These are phyloP conservation scores for Zygotorulaspora chibaensis DNA, from an alignment of 805 yeast species.

Conservation along the genomic window DNA sequence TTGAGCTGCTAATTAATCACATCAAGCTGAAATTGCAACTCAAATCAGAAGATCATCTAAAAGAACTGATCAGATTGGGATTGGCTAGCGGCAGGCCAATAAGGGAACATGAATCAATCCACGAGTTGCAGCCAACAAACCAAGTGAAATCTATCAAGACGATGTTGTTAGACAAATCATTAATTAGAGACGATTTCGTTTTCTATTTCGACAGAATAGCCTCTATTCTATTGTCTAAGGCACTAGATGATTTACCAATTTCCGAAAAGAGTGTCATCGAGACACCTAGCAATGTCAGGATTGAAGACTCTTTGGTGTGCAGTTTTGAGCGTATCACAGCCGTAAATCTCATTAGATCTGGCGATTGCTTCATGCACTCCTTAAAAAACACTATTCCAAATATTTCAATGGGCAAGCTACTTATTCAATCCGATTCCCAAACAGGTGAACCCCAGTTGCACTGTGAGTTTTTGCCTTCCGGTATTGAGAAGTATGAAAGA, in stretches of 20 bases:
- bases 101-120: constrained; percentile 20
- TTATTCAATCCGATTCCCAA: constrained; percentile 79
- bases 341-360: constrained; percentile 80
- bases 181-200: constrained; percentile 71
- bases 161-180: constrained; percentile 51
- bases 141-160: constrained; percentile 73
- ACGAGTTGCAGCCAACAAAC: constrained; percentile 44
- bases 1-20: constrained; percentile 73
- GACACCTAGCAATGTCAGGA: constrained; percentile 40
- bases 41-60: constrained; percentile 66
- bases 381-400: constrained; percentile 73
- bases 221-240: constrained; percentile 59
- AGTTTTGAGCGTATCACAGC: constrained; percentile 54
- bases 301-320: constrained; percentile 30
- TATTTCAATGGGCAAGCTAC: constrained; percentile 71
- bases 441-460: constrained; percentile 96
- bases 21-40: constrained; percentile 62
- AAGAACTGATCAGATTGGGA: constrained; percentile 51
- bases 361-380: constrained; percentile 85
- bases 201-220: constrained; percentile 86
- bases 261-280: constrained; percentile 36
- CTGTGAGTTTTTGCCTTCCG: constrained; percentile 63
- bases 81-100: constrained; percentile 14
- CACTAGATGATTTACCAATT: constrained; percentile 51
- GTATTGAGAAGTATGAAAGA: constrained; percentile 33